A percentile compares a stretch with the other conserved stretches of the same genome.
phyloP scores from a whole-genome alignment of 345 rosid genomes.

The Stellera chamaejasme region DNA sequence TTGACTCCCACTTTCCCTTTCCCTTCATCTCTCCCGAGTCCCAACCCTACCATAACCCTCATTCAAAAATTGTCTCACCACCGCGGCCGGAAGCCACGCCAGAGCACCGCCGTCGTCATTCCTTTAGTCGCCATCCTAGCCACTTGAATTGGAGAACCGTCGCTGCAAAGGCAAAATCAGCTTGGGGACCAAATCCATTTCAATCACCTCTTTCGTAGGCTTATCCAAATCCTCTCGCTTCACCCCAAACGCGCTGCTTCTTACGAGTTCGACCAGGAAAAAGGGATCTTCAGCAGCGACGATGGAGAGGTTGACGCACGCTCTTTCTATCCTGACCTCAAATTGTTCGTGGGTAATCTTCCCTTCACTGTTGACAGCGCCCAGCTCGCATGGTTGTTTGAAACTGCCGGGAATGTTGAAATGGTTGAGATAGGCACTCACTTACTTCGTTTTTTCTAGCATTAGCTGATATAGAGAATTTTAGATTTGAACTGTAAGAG shows the following conservation, averaged over 20 bases:
- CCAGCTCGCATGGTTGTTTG: constrained; percentile 82
- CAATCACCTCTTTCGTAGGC: constrained; percentile 21
- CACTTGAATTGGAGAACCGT: too few relatives aligned
- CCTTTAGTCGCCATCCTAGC: too few relatives aligned
- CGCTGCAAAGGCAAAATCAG: too few relatives aligned
- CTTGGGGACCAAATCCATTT: neutral
- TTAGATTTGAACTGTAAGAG: constrained; percentile 2
- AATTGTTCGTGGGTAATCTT: constrained; percentile 92
- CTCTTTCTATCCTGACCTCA: constrained; percentile 63
- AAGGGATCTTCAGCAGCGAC: constrained; percentile 37
- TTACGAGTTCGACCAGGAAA: constrained; percentile 55
- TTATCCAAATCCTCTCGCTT: constrained; percentile 32
- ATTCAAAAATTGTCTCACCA: too few relatives aligned
- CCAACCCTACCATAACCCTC: too few relatives aligned
- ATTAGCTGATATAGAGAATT: neutral
- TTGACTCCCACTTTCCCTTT: too few relatives aligned
- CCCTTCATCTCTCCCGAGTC: too few relatives aligned
- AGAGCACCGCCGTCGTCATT: too few relatives aligned
- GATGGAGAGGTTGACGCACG: constrained; percentile 23
- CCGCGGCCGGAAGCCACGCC: too few relatives aligned
- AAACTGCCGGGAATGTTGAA: constrained; percentile 77
- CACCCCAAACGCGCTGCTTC: constrained; percentile 45
- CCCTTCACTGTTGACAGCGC: constrained; percentile 83
- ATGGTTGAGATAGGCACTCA: constrained; percentile 76
- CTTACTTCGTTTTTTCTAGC: constrained; percentile 4